A percentile compares a stretch with the other conserved stretches of the same genome.
These are phyloP conservation scores for Stagonosporopsis vannaccii DNA, from an alignment of 2,329 filamentous ascomycete species.

Conservation along the genomic window DNA sequence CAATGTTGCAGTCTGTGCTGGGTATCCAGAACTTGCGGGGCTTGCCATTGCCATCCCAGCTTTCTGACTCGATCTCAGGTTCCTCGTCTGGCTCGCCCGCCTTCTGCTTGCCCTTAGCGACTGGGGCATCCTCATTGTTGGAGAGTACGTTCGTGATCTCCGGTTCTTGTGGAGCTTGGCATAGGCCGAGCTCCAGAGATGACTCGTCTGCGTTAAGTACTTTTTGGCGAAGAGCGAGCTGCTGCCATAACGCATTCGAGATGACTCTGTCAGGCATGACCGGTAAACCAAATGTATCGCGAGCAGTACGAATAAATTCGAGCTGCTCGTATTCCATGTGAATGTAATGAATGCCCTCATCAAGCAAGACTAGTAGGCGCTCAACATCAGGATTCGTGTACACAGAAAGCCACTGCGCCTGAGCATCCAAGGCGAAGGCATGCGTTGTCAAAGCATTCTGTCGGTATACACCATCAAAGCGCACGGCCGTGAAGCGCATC, in stretches of 20 bases:
- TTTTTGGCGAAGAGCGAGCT: conserved; percentile 63
- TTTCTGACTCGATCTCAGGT: conserved; percentile 55
- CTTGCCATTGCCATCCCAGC: conserved; percentile 62
- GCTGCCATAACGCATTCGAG: conserved; percentile 64
- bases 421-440: conserved; percentile 52
- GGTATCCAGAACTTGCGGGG: conserved; percentile 67
- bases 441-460: conserved; percentile 49
- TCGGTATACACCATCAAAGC: conserved; percentile 62
- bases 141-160: conserved; percentile 25
- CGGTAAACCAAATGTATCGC: conserved; percentile 62
- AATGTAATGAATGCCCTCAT: conserved; percentile 67
- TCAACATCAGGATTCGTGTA: conserved; percentile 64
- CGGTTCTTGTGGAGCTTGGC: conserved; percentile 51
- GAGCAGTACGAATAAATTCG: conserved; percentile 60
- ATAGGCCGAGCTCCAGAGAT: conserved; percentile 62
- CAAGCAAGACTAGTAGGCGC: conserved; percentile 62
- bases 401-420: conserved; percentile 58
- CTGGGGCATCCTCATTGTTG: conserved; percentile 28
- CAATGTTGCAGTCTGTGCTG: conserved; percentile 62
- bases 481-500: conserved; percentile 58
- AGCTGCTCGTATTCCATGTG: conserved; percentile 67
- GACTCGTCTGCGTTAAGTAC: conserved; percentile 61
- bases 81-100: conserved; percentile 29
- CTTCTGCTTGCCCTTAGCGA: conserved; percentile 56
- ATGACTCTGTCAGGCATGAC: conserved; percentile 64